Evolutionary conservation across 2,329 filamentous ascomycete genomes (phyloP).

Genomic region (Aspergillus flavus): DNA sequence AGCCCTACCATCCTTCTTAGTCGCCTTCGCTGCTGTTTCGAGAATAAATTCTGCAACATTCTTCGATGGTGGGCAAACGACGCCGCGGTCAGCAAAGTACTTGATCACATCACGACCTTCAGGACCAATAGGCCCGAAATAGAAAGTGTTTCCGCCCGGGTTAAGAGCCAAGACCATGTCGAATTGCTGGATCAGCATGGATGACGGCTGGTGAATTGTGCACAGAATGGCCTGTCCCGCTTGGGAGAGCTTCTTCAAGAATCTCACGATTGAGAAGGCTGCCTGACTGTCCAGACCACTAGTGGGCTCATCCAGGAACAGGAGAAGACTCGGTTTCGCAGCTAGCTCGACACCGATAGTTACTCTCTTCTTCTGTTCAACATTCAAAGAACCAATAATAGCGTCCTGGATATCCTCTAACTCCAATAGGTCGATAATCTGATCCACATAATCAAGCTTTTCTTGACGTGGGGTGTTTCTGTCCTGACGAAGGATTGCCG

Average conservation of each 20-base stretch:
- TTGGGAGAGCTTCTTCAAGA: slow-evolving; percentile 67
- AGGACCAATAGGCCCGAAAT: slow-evolving; percentile 72
- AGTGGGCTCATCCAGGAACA: slow-evolving; percentile 75
- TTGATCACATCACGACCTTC: slow-evolving; percentile 66
- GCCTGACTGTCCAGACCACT: slow-evolving; percentile 70
- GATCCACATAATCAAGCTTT: slow-evolving; percentile 68
- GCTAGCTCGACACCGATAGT: slow-evolving; percentile 75
- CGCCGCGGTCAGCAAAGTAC: slow-evolving; percentile 69
- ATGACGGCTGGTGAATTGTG: slow-evolving; percentile 73
- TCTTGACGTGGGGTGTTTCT: slow-evolving; percentile 56
- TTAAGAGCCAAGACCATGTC: slow-evolving; percentile 73
- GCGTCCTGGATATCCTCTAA: slow-evolving; percentile 68
- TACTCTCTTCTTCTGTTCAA: slow-evolving; percentile 71
- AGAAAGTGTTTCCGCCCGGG: slow-evolving; percentile 70
- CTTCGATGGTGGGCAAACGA: slow-evolving; percentile 66
- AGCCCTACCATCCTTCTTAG: slow-evolving; percentile 56
- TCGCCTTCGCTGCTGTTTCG: slow-evolving; percentile 64
- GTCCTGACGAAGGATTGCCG: slow-evolving; percentile 65
- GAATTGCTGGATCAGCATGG: slow-evolving; percentile 70
- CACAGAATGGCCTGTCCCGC: slow-evolving; percentile 73
- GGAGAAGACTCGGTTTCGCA: slow-evolving; percentile 66
- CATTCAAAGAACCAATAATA: slow-evolving; percentile 64
- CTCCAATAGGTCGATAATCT: slow-evolving; percentile 67
- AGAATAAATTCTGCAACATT: slow-evolving; percentile 69
- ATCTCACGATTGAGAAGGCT: slow-evolving; percentile 68